Percentiles rank a stretch among this genome's conserved stretches.
Conservation (phyloP, 768 basidiomycete species). For the Saitozyma podzolica region DNA sequence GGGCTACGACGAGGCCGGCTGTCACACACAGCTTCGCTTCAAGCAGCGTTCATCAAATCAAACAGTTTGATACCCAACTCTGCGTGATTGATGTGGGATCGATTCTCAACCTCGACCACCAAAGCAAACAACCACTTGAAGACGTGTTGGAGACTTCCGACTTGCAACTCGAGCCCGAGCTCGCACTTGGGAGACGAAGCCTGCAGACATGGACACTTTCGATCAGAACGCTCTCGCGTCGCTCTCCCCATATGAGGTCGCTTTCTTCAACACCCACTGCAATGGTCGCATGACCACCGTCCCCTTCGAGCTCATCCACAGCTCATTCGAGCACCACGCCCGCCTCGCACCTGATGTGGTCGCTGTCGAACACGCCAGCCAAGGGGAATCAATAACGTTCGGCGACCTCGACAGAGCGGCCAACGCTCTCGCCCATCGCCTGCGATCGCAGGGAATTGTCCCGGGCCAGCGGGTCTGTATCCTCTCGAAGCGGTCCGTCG, state of each 20-base stretch:
- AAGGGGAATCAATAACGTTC: constrained; percentile 58
- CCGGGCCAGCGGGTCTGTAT: constrained; percentile 62
- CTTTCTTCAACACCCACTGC: constrained; percentile 1
- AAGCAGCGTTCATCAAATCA: too few relatives aligned
- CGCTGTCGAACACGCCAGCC: constrained; percentile 58
- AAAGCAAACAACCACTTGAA: too few relatives aligned
- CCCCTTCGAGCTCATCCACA: constrained; percentile 61
- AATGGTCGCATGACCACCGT: background rate
- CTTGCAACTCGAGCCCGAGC: too few relatives aligned
- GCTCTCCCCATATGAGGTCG: background rate
- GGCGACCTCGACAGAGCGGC: constrained; percentile 59
- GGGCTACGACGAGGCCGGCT: too few relatives aligned
- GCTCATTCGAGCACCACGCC: constrained; percentile 61
- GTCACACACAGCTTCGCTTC: too few relatives aligned
- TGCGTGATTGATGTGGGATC: too few relatives aligned
- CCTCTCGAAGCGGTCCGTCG: constrained; percentile 61
- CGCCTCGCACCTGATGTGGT: constrained; percentile 54
- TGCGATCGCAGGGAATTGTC: constrained; percentile 56
- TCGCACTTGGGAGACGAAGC: too few relatives aligned
- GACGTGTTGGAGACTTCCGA: too few relatives aligned
- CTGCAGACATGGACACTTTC: background rate
- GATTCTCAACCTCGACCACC: too few relatives aligned
- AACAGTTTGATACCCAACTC: too few relatives aligned
- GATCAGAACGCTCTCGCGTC: background rate
- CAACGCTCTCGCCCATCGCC: constrained; percentile 57